phyloP scores from a whole-genome alignment of 495 filamentous ascomycete genomes.

The Articulospora tetracladia region DNA sequence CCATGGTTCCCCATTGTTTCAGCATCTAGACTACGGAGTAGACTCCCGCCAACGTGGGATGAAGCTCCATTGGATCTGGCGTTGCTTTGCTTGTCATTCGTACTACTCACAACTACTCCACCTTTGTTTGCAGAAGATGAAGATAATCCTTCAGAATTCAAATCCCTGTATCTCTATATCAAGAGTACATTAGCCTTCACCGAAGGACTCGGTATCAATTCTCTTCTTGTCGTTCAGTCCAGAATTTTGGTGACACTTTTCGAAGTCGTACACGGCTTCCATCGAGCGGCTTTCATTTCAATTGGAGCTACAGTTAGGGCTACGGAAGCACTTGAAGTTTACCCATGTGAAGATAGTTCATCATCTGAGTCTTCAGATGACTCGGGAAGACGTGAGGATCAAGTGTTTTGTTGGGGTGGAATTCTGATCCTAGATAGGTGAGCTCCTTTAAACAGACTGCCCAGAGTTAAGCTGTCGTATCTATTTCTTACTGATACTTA shows the following conservation, averaged over 20 bases:
- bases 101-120: conserved; percentile 9
- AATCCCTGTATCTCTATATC: conserved; percentile 11
- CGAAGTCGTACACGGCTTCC: conserved; percentile 16
- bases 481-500: no score
- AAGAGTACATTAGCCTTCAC: conserved; percentile 1
- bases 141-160: conserved; percentile 5
- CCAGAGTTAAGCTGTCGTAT: no score
- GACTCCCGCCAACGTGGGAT: conserved; percentile 7
- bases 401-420: conserved; percentile 13
- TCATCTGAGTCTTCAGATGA: conserved; percentile 9
- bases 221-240: conserved; percentile 12
- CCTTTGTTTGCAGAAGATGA: conserved; percentile 5
- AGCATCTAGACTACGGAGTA: background rate
- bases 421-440: no score
- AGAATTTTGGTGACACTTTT: conserved; percentile 18
- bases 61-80: conserved; percentile 2
- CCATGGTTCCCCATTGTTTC: conserved; percentile 17
- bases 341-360: background rate
- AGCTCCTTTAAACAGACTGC: no score
- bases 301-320: conserved; percentile 18
- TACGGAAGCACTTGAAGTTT: conserved; percentile 12
- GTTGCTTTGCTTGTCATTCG: conserved; percentile 12
- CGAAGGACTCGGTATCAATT: conserved; percentile 16
- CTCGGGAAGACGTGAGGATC: conserved; percentile 1
- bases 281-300: conserved; percentile 14